Evolutionary conservation across 2,329 filamentous ascomycete genomes (phyloP), one percentile per base, ranked within the genome.

Genomic region (Ophiostoma australiae): DNA sequence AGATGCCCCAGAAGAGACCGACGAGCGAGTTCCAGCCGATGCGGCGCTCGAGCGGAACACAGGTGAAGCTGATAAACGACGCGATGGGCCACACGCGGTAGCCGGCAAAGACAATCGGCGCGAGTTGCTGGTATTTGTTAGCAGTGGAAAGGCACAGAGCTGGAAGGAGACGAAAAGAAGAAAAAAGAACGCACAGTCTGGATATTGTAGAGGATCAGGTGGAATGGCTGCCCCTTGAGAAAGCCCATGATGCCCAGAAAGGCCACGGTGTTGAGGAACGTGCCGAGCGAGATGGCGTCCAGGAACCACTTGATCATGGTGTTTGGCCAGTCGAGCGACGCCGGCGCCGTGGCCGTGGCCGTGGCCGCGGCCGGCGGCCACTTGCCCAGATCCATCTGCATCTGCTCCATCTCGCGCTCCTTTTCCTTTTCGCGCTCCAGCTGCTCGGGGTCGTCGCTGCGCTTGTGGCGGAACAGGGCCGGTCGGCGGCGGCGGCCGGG

Each of bases 81-180:
- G 83, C 84, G 67, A 84, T 78, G 0, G 84, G 83, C 83, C 84
- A 85, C 55, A 85, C 82, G 75, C 84, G 84, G 75, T 84, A 84
- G 2, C 82, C 82, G 3, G 82, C 82, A 13, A 84, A 76, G 13
- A 84, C 84, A 58, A 85, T 80, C 5, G 82, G 81, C 7, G 84
- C 79, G 0, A 82, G 84, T 78, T 84, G 44, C 78, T 52, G 41
- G 2, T 61, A 17, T 31, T 31, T 31, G 31, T 55, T 27, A 33
- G 67, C 1, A 11, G 6, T 39, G 10, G 10, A 17, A 4, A 37
- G n/a, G n/a, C 15, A 15, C 44, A 6, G 10, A 11, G 17, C 52
- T 31, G 39, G 27, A 33, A 3, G 23, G 31, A n/a, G 8, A 27
- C n/a, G 20, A 37, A 13, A 33, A 58, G 23, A 0, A 58, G 4